Base-by-base conservation (phyloP, 1,139 yeast genomes). In the Arxiozyma bovina region DNA sequence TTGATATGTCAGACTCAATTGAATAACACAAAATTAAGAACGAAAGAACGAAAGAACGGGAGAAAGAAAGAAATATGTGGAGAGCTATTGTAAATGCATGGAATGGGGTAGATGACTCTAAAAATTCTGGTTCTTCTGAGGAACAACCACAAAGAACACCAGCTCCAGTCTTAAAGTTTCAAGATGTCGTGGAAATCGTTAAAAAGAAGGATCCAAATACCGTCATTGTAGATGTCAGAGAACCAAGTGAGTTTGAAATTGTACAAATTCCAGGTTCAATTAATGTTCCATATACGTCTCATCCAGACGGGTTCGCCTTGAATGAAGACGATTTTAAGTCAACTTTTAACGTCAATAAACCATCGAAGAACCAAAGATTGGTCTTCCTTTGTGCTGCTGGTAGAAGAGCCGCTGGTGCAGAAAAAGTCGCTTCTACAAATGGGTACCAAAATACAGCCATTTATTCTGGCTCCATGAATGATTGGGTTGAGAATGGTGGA, bases 321-420 rank as follows among this genome's bases (percentile, higher is more conserved):
- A 74, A 82, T 3, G 77, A 79, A 8, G 93, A 84, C 52, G 96
- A 86, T 59, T 93, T 93, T 66, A 77, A 80, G 64, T 85, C 84
- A 43, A 76, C 80, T 53, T 90, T 90, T 72, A 95, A 96, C 12
- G 82, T 89, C 63, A 76, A 76, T 18, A 93, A 93, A 74, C 99
- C 99, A 8, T 65, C 73, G 7, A 70, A 76, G 52, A 81, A 81
- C 50, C 80, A 85, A 66, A 87, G 87, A 62, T 75, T 93, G 68
- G 80, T 93, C 43, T 88, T 93, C 70, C 90, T 89, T 74, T 93
- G 99, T 73, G 82, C 88, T 55, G 95, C 90, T 9, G 99, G 99
- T 56, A 89, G 87, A 53, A 82, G 99, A 74, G 86, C 95, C 50
- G 78, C 89, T 45, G 88, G 89, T 58, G 91, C 97, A 49, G 96